A percentile compares a stretch with the other conserved stretches of the same genome.
phyloP scores from a whole-genome alignment of 805 yeast genomes.

The Ogataea trehaloabstinens region DNA sequence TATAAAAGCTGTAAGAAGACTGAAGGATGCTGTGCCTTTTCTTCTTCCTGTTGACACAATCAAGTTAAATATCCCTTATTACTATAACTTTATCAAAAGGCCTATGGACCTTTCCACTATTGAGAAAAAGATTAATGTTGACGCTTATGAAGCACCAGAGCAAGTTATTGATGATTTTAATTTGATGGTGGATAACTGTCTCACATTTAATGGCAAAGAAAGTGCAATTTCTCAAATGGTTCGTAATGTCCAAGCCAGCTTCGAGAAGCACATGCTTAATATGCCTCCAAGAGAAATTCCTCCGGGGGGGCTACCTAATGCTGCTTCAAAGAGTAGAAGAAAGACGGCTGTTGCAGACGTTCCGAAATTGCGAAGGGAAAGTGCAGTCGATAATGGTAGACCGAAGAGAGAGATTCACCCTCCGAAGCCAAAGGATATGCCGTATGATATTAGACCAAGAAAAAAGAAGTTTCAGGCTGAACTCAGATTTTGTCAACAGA shows the following conservation, averaged over 20 bases:
- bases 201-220: constrained; percentile 78
- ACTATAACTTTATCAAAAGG: constrained; percentile 73
- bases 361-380: constrained; percentile 72
- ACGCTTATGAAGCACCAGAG: constrained; percentile 70
- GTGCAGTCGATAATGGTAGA: constrained; percentile 63
- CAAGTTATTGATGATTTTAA: constrained; percentile 76
- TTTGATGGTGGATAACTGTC: constrained; percentile 80
- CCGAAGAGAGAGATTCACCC: constrained; percentile 97
- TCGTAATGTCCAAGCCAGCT: constrained; percentile 82
- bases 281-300: constrained; percentile 69
- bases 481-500: constrained; percentile 77
- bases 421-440: constrained; percentile 90
- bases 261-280: constrained; percentile 88
- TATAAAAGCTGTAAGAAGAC: constrained; percentile 80
- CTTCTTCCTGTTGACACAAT: constrained; percentile 85
- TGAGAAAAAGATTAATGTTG: constrained; percentile 68
- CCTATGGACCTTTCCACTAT: constrained; percentile 96
- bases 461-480: constrained; percentile 90
- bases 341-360: constrained; percentile 43
- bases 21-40: constrained; percentile 92
- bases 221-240: constrained; percentile 91
- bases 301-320: constrained; percentile 19
- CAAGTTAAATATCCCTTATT: constrained; percentile 85
- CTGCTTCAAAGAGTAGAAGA: constrained; percentile 29
- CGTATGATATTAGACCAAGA: constrained; percentile 86